phyloP scores from a whole-genome alignment of 257 asterid genomes.

The Gentiana straminea region DNA sequence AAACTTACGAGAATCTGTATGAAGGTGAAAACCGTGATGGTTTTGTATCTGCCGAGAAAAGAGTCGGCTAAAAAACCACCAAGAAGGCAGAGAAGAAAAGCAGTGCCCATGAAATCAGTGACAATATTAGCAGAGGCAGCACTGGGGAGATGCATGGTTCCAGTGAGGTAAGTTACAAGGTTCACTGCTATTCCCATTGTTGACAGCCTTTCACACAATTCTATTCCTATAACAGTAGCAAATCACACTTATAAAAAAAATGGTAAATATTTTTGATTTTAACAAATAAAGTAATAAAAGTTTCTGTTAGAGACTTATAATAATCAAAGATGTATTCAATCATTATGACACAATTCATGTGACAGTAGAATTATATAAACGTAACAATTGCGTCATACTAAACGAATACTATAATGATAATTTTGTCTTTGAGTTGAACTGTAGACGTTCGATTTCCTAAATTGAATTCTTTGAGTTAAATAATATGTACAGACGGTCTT shows the following conservation, averaged over 20 bases:
- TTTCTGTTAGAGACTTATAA: too few species aligned
- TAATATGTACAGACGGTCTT: too few species aligned
- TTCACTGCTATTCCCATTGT: slow-evolving; percentile 40
- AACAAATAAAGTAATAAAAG: too few species aligned
- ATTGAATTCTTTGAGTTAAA: too few species aligned
- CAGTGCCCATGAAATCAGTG: slow-evolving; percentile 35
- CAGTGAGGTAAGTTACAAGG: slow-evolving; percentile 32
- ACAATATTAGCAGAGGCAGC: slow-evolving; percentile 33
- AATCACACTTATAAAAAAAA: neutral
- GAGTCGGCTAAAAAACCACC: slow-evolving; percentile 45
- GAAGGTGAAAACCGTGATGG: slow-evolving; percentile 22
- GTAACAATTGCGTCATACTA: too few species aligned
- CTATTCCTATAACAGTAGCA: slow-evolving; percentile 18
- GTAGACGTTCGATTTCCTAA: too few species aligned
- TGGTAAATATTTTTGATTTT: too few species aligned
- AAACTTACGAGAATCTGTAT: slow-evolving; percentile 26
- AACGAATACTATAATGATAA: too few species aligned
- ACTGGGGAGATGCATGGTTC: slow-evolving; percentile 38
- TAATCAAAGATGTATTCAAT: too few species aligned
- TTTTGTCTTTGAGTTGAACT: too few species aligned
- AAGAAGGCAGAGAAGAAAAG: slow-evolving; percentile 29
- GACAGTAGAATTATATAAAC: too few species aligned
- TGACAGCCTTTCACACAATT: slow-evolving; percentile 31
- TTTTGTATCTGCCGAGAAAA: slow-evolving; percentile 30
- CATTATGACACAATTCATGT: too few species aligned